Conservation (phyloP, 1,284 basidiomycete genomes). For the Trichosporon asahii region DNA sequence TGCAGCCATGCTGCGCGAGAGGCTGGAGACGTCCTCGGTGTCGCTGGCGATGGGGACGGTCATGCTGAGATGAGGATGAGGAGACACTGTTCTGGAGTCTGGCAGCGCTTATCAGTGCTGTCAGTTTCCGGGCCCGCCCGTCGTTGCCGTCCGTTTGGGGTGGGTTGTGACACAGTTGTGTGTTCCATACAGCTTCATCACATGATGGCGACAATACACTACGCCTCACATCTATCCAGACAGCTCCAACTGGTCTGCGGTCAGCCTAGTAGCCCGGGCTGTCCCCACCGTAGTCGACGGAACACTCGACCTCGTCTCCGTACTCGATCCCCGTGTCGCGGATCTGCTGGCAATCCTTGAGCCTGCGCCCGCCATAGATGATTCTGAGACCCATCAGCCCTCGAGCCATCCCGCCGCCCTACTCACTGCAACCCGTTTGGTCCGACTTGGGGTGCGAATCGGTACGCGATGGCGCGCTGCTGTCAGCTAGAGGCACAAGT, state of each 20-base stretch:
- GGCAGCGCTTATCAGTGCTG: neutral
- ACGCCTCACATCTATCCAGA: neutral
- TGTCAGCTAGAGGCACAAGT: no score
- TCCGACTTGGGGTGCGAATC: neutral
- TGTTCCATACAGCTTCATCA: neutral
- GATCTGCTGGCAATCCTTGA: neutral
- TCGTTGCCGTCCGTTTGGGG: no score
- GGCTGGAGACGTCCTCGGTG: neutral
- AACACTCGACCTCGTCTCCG: neutral
- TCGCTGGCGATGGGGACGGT: neutral
- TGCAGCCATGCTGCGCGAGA: neutral
- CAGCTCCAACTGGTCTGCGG: neutral
- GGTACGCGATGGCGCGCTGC: neutral
- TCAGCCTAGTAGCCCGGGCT: neutral
- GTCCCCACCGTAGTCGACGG: neutral
- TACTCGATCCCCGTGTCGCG: neutral
- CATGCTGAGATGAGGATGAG: neutral
- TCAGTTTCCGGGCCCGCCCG: neutral
- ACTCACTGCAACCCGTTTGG: neutral
- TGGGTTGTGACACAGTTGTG: no score
- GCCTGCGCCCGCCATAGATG: neutral
- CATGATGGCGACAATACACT: neutral
- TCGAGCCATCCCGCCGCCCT: no score
- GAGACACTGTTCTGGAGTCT: no score
- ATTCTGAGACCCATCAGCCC: neutral